Base-by-base conservation (phyloP, 2,329 filamentous ascomycete species). In the Aureobasidium melanogenum region DNA sequence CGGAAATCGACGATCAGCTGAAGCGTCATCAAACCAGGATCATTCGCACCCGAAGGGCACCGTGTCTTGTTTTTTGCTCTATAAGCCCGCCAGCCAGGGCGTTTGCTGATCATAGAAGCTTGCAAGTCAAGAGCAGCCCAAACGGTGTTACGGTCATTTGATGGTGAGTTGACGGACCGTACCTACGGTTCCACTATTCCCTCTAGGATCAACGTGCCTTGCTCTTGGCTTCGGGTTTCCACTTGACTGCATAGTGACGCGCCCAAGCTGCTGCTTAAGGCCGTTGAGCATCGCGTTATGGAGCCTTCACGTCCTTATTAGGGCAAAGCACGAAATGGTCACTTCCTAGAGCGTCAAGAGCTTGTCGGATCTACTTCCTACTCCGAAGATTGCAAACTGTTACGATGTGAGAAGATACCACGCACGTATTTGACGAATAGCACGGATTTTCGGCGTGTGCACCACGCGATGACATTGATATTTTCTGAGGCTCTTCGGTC, bases 1-100 rank as follows among this genome's bases (percentile, higher is more conserved):
- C n/a, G n/a, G n/a, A n/a, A n/a, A 43, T 55, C 51, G 51, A 17
- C 51, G 51, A 55, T 55, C 52, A 55, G 51, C 51, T 43, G 38
- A 43, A 17, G 51, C 38, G 52, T 56, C 52, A 44, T 44, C 39
- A 32, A 44, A 41, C 34, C 28, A 54, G 50, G 36, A 54, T 54
- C 19, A 52, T 39, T 32, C 32, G n/a, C n/a, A n/a, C 12, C 36
- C 24, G 24, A 5, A 6, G 9, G 5, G 38, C 17, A 22, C 39
- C 39, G n/a, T 41, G 17, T 54, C 36, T 19, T 39, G 5, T 22
- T 14, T 7, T n/a, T 46, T n/a, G 22, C 7, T 28, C 34, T 39
- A 9, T 36, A 28, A 36, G 9, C 36, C 47, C 48, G 19, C 50
- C 50, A 19, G 15, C 15, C 19, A 9, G 7, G 28, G 15, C 28